Percentiles rank a stretch among this genome's conserved stretches.
phyloP scores from a whole-genome alignment of 1,139 yeast species.

The Maudiozyma humilis region DNA sequence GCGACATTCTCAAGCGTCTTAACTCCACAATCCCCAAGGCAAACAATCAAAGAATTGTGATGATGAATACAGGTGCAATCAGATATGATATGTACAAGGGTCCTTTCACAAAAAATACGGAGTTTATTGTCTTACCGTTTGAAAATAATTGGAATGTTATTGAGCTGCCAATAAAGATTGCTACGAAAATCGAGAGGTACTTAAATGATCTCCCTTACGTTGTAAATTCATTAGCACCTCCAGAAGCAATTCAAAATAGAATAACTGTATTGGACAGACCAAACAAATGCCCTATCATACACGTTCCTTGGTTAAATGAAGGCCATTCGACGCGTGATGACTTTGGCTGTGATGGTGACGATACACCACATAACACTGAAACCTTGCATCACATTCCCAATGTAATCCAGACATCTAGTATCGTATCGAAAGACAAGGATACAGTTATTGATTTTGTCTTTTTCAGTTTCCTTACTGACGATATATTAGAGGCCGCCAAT shows the following conservation, averaged over 20 bases:
- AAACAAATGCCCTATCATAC: conserved; percentile 25
- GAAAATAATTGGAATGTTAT: conserved; percentile 58
- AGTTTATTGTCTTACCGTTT: conserved; percentile 81
- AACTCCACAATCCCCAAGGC: conserved; percentile 18
- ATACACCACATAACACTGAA: conserved; percentile 65
- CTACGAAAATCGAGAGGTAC: conserved; percentile 24
- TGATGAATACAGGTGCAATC: conserved; percentile 82
- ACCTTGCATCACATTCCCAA: conserved; percentile 60
- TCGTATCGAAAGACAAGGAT: conserved; percentile 22
- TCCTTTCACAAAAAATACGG: conserved; percentile 70
- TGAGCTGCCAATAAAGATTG: conserved; percentile 29
- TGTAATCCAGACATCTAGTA: conserved; percentile 47
- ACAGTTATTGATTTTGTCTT: conserved; percentile 61
- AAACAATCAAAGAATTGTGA: conserved; percentile 50
- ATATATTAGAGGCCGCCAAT: conserved; percentile 51
- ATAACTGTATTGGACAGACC: neutral
- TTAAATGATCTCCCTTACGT: conserved; percentile 25
- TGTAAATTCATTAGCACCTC: conserved; percentile 15
- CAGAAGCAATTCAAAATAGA: conserved; percentile 6
- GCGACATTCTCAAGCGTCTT: conserved; percentile 53
- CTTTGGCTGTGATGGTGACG: conserved; percentile 79
- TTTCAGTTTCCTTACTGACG: conserved; percentile 64
- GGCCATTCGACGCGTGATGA: conserved; percentile 85
- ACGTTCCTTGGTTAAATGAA: conserved; percentile 21
- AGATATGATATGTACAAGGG: conserved; percentile 87